A percentile compares a stretch with the other conserved stretches of the same genome.
phyloP scores from a whole-genome alignment of 352 stramenopile genomes.

The Pythium utonaiense region DNA sequence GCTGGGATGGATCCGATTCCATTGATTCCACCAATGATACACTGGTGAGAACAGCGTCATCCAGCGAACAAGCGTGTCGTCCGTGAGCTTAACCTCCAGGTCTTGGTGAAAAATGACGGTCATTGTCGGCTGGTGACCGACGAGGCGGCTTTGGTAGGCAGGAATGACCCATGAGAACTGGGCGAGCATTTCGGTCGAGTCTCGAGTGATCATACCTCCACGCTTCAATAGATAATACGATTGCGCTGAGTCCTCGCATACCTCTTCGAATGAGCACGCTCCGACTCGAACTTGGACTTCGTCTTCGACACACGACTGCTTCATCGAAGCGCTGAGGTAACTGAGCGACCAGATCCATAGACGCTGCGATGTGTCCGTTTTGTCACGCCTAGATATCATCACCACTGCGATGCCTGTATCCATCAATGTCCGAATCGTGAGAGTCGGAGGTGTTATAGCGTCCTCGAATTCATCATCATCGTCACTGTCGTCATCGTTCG shows the following conservation, averaged over 20 bases:
- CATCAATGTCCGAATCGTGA: slow-evolving; percentile 52
- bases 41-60: slow-evolving; percentile 77
- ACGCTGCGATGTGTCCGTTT: slow-evolving; percentile 6
- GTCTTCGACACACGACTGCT: slow-evolving; percentile 84
- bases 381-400: slow-evolving; percentile 38
- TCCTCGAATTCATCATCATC: slow-evolving; percentile 87
- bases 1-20: slow-evolving; percentile 67
- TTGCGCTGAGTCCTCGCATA: slow-evolving; percentile 24
- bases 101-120: slow-evolving; percentile 43
- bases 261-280: slow-evolving; percentile 48
- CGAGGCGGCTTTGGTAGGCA: slow-evolving; percentile 75
- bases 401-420: slow-evolving; percentile 45
- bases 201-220: background rate
- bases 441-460: slow-evolving; percentile 78
- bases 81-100: slow-evolving; percentile 58
- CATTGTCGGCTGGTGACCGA: slow-evolving; percentile 66
- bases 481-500: slow-evolving; percentile 44
- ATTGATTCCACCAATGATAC: slow-evolving; percentile 84
- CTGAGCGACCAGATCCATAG: slow-evolving; percentile 65
- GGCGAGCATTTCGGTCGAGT: slow-evolving; percentile 27
- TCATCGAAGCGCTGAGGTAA: slow-evolving; percentile 43
- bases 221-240: slow-evolving; percentile 22
- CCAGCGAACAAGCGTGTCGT: slow-evolving; percentile 74
- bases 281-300: slow-evolving; percentile 66
- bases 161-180: slow-evolving; percentile 64